A percentile compares a stretch with the other conserved stretches of the same genome.
These are phyloP conservation scores for Stemphylium vesicarium DNA, from an alignment of 2,329 filamentous ascomycete genomes.

Conservation along the genomic window DNA sequence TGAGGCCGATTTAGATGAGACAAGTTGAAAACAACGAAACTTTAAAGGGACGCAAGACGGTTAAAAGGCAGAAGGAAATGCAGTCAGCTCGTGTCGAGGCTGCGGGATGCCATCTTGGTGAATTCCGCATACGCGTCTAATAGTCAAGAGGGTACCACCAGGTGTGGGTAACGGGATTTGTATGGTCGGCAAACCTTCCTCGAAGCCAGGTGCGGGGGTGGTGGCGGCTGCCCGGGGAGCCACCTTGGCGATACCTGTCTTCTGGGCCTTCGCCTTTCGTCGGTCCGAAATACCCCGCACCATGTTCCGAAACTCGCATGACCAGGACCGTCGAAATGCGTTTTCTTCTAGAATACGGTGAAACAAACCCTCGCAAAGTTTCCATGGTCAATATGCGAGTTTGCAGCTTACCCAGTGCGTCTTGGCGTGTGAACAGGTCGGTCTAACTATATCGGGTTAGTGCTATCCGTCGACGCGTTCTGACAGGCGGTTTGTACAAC, in stretches of 20 bases:
- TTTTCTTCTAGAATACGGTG: background rate
- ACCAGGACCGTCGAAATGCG: background rate
- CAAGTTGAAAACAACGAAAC: background rate
- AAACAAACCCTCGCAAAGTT: too few species aligned
- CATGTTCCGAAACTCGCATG: background rate
- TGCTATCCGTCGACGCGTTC: too few species aligned
- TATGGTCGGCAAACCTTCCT: constrained; percentile 20
- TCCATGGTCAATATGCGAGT: background rate
- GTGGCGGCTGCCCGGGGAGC: constrained; percentile 9
- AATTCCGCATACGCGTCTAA: constrained; percentile 4
- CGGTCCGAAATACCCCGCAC: constrained; percentile 7
- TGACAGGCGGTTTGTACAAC: too few species aligned
- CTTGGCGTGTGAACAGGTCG: background rate
- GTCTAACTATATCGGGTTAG: too few species aligned
- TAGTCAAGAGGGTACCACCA: background rate
- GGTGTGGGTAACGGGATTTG: background rate
- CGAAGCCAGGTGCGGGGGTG: constrained; percentile 12
- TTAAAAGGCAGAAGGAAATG: background rate
- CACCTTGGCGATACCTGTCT: background rate
- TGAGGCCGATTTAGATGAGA: background rate
- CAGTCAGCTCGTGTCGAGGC: background rate
- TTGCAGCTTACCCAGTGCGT: background rate
- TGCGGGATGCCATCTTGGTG: constrained; percentile 12
- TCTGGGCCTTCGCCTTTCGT: background rate
- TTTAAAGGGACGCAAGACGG: background rate